Evolutionary conservation across 257 asterid genomes (phyloP), one percentile per base, ranked within the genome.

Genomic region (Prunella vulgaris): DNA sequence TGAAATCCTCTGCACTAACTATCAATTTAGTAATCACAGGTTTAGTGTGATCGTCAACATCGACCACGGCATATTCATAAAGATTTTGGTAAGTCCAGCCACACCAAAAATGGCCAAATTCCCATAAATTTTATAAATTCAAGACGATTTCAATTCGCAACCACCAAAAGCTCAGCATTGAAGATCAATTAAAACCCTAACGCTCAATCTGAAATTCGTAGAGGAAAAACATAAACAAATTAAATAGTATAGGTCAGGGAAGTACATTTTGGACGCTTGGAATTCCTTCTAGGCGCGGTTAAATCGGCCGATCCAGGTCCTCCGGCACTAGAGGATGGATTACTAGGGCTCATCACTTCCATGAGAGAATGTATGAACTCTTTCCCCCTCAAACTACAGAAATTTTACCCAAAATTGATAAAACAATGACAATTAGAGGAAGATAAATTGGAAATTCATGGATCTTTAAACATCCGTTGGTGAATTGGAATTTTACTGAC

Each of bases 261-360:
- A 28, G 48, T 64, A 89, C 96, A 90, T 77, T 90, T 86, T 21
- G 95, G 93, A 28, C 97, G 72, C 86, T 81, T 88, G 49, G 95
- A 88, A 70, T 80, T 84, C 66, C 91, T 80, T 74, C 87, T 75
- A 17, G 84, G 65, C 17, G 80, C 69, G 10, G 81, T 33, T 20
- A 81, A 72, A 69, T 86, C 93, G 76, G 80, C 83, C 69, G 93
- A 86, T 69, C 89, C 95, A 69, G 77, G 75, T 25, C 68, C 87
- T 33, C 81, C 88, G 56, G 87, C 79, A 60, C 84, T 84, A 35
- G 95, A 81, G 10, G 93, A 77, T 21, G 88, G 84, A 48, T 73
- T 66, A 66, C 66, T 77, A 32, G 93, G 74, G 82, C 62, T 85
- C 96, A 83, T 88, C 66, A 30, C 80, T 64, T 15, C 21, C 24